These are phyloP conservation scores for Talaromyces stipitatus DNA, from an alignment of 495 filamentous ascomycete species.

Conservation along the genomic window DNA sequence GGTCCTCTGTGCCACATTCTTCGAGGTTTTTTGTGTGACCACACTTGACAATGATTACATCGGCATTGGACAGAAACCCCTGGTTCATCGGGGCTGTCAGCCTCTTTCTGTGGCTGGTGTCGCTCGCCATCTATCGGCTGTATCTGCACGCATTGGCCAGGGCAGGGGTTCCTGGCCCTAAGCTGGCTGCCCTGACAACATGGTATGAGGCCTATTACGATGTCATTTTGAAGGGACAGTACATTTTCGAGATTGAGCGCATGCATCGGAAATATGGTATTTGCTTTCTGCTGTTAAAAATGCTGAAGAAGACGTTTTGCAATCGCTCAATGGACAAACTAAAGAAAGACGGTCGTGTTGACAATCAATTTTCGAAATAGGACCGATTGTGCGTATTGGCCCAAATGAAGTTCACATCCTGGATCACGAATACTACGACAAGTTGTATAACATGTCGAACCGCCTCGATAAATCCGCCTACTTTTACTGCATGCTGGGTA, in stretches of 20 bases:
- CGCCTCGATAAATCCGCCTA: conserved; percentile 21
- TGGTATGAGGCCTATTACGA: conserved; percentile 16
- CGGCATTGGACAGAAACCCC: background rate
- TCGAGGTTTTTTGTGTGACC: background rate
- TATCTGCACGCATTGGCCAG: conserved; percentile 6
- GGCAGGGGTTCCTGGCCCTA: conserved; percentile 11
- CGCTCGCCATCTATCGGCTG: conserved; percentile 9
- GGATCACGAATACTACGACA: conserved; percentile 30
- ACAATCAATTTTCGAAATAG: background rate
- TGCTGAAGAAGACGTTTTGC: background rate
- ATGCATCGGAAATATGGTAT: conserved; percentile 15
- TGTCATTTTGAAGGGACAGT: conserved; percentile 6
- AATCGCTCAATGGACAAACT: background rate
- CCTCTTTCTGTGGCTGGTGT: background rate
- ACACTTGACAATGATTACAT: background rate
- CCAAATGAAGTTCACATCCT: conserved; percentile 32
- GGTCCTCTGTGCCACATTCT: background rate
- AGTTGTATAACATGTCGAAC: conserved; percentile 21
- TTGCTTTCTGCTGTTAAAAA: background rate
- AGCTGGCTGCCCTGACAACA: conserved; percentile 10
- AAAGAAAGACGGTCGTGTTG: background rate
- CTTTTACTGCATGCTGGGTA: conserved; percentile 15
- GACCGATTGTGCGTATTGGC: conserved; percentile 24
- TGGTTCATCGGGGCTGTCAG: background rate
- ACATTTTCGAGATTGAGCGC: conserved; percentile 9